phyloP scores from a whole-genome alignment of 1,284 basidiomycete genomes.

The Heterobasidion occidentale region DNA sequence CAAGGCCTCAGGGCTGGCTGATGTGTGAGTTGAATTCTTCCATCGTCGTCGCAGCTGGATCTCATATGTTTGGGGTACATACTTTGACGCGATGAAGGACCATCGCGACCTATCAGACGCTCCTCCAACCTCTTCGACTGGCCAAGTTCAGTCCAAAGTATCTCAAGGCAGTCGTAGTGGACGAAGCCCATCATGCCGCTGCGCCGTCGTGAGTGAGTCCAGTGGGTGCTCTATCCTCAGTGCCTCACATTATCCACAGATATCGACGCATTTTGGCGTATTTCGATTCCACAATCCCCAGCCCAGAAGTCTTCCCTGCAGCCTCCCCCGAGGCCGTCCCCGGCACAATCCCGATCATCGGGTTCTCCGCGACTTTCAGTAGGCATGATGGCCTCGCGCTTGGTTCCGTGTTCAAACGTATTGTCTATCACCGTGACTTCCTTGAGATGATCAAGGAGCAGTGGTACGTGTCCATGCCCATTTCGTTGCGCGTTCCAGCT shows the following conservation, averaged over 20 bases:
- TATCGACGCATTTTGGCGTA: conserved; percentile 74
- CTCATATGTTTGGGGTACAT: conserved; percentile 1
- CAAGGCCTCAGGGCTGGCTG: conserved; percentile 73
- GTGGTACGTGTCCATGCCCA: conserved; percentile 45
- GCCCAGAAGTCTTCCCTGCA: conserved; percentile 31
- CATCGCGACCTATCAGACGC: conserved; percentile 89
- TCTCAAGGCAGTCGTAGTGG: conserved; percentile 83
- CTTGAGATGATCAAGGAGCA: conserved; percentile 89
- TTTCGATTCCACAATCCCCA: conserved; percentile 59
- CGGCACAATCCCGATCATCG: conserved; percentile 78
- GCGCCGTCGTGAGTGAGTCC: conserved; percentile 66
- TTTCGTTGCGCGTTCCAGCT: background rate
- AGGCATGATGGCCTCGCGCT: conserved; percentile 89
- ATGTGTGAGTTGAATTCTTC: conserved; percentile 53
- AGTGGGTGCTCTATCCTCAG: background rate
- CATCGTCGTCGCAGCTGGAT: background rate
- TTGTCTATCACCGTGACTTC: conserved; percentile 94
- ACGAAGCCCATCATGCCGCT: conserved; percentile 95
- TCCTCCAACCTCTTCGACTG: conserved; percentile 60
- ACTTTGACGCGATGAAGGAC: conserved; percentile 42
- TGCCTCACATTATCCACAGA: conserved; percentile 26
- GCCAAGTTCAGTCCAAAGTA: conserved; percentile 70
- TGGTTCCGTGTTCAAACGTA: conserved; percentile 82
- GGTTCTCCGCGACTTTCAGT: conserved; percentile 93
- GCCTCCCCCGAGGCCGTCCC: conserved; percentile 21